Conservation (phyloP, 2,329 filamentous ascomycete genomes). For the Phialophora chinensis region DNA sequence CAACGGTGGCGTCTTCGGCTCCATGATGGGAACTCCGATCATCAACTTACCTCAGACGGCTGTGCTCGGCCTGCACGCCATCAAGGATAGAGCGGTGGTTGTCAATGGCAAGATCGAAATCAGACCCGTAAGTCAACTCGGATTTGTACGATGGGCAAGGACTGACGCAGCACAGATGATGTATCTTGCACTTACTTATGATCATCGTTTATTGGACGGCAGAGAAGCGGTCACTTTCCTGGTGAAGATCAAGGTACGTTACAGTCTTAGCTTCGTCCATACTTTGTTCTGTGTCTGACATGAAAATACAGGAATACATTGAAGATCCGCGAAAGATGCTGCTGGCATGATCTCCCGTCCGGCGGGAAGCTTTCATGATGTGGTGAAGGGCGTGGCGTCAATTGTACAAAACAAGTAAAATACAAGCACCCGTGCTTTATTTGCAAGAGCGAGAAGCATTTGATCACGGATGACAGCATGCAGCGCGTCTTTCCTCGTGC, state of each 20-base stretch:
- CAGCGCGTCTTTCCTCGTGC: slow-evolving; percentile 6
- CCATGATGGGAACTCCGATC: slow-evolving; percentile 95
- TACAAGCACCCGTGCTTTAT: slow-evolving; percentile 4
- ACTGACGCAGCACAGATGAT: slow-evolving; percentile 70
- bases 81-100: slow-evolving; percentile 90
- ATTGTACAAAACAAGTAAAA: slow-evolving; percentile 20
- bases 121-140: slow-evolving; percentile 66
- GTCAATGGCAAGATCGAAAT: slow-evolving; percentile 95
- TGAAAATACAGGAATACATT: slow-evolving; percentile 34
- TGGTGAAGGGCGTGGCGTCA: not conserved
- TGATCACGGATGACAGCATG: slow-evolving; percentile 2
- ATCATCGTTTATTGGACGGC: slow-evolving; percentile 93
- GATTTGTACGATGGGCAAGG: not conserved
- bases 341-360: slow-evolving; percentile 24
- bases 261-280: too few relatives aligned
- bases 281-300: slow-evolving; percentile 3
- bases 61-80: slow-evolving; percentile 90
- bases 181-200: slow-evolving; percentile 97
- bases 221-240: slow-evolving; percentile 95
- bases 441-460: slow-evolving; percentile 11
- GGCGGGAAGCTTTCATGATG: not conserved
- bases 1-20: slow-evolving; percentile 96
- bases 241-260: slow-evolving; percentile 80
- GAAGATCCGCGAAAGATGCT: slow-evolving; percentile 39
- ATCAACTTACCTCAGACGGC: slow-evolving; percentile 72